phyloP scores from a whole-genome alignment of 768 basidiomycete species.

The Lactarius psammicola region DNA sequence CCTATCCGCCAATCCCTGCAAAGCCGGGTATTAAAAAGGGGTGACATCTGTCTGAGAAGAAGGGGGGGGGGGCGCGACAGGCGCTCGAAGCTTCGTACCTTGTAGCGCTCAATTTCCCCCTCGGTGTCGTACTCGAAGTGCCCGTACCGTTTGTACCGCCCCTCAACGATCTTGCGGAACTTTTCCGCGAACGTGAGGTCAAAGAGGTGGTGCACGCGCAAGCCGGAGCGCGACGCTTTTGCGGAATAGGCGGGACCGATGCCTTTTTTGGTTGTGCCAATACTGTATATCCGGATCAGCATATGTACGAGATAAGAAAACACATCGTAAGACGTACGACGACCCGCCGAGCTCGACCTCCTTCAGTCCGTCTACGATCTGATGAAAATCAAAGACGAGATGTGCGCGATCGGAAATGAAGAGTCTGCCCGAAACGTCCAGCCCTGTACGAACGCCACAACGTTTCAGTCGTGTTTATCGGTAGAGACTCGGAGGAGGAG shows the following conservation, averaged over 20 bases:
- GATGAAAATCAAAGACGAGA: constrained; percentile 98
- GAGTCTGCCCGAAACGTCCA: constrained; percentile 79
- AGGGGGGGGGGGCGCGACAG: constrained; percentile 20
- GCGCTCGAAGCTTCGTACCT: constrained; percentile 45
- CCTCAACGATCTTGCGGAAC: constrained; percentile 94
- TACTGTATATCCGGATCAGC: constrained; percentile 47
- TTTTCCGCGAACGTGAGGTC: constrained; percentile 84
- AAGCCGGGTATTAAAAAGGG: background rate
- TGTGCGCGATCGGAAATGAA: constrained; percentile 96
- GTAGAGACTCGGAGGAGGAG: background rate
- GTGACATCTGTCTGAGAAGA: background rate
- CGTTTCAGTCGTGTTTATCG: background rate
- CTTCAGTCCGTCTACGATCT: constrained; percentile 98
- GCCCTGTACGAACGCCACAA: constrained; percentile 49
- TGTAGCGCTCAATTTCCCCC: constrained; percentile 90
- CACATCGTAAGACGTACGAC: constrained; percentile 45
- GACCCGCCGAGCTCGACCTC: constrained; percentile 95
- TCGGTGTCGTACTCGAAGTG: constrained; percentile 99
- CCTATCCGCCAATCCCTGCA: constrained; percentile 76
- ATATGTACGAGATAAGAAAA: constrained; percentile 18
- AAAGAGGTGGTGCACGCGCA: constrained; percentile 95
- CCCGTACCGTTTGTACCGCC: constrained; percentile 96
- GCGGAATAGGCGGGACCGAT: constrained; percentile 99
- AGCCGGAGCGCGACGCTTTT: constrained; percentile 93
- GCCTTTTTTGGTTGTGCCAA: constrained; percentile 97